Conservation (phyloP, 305 asterid genomes). For the Rubia occidens region DNA sequence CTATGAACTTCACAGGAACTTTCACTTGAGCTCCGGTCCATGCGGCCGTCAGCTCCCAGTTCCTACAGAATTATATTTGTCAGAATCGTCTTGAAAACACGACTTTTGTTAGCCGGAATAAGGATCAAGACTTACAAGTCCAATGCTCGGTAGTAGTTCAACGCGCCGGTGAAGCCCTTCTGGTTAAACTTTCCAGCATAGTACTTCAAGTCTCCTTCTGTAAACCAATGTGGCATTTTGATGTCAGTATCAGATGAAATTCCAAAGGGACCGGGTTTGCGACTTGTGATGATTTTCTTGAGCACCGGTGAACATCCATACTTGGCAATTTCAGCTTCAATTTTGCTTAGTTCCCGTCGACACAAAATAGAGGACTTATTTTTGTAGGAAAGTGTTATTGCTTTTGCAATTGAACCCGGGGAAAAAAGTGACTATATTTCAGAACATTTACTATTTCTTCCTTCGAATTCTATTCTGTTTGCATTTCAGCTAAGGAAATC, state of each 20-base stretch:
- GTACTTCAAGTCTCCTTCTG: conserved; percentile 51
- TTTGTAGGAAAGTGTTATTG: too few relatives aligned
- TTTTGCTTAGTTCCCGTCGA: conserved; percentile 49
- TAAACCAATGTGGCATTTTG: conserved; percentile 54
- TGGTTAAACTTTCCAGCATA: conserved; percentile 39
- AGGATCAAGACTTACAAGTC: conserved; percentile 38
- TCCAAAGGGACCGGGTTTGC: conserved; percentile 60
- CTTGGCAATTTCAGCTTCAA: conserved; percentile 57
- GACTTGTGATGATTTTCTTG: conserved; percentile 50
- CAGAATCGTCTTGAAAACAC: background rate
- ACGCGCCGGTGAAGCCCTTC: conserved; percentile 75
- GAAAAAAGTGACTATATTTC: too few relatives aligned
- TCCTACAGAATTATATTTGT: conserved; percentile 7
- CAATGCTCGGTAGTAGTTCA: conserved; percentile 77
- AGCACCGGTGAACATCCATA: conserved; percentile 52
- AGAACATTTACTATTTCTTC: too few relatives aligned
- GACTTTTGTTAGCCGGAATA: background rate
- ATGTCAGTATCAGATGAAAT: conserved; percentile 18
- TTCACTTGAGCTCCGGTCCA: conserved; percentile 21
- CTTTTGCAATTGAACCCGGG: too few relatives aligned
- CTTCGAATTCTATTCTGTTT: background rate
- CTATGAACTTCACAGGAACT: conserved; percentile 24
- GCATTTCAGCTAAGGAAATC: background rate
- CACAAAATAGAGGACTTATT: background rate
- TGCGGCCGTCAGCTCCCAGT: conserved; percentile 26